Evolutionary conservation across 768 basidiomycete genomes (phyloP).

Genomic region (Tricholoma matsutake): DNA sequence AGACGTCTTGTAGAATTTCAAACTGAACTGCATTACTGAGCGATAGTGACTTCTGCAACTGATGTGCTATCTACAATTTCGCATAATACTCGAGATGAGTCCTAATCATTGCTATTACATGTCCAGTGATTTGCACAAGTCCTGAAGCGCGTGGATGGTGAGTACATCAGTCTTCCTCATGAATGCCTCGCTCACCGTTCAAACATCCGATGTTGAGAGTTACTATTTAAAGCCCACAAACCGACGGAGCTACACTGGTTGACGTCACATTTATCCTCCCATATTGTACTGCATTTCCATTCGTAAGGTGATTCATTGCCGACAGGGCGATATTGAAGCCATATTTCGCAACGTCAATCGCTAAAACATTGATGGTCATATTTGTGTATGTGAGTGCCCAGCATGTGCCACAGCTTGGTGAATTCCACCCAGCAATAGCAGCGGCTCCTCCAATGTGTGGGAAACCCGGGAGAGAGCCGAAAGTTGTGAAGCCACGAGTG

Average conservation of each 20-base stretch:
- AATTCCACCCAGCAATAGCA: slow-evolving; percentile 50
- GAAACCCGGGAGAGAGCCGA: slow-evolving; percentile 52
- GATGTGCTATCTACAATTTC: no score
- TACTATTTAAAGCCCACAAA: slow-evolving; percentile 48
- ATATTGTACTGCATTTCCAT: slow-evolving; percentile 40
- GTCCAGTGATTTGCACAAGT: neutral
- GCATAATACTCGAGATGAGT: no score
- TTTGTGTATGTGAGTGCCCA: slow-evolving; percentile 53
- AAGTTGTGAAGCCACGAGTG: slow-evolving; percentile 43
- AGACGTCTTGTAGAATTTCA: no score
- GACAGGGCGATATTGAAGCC: slow-evolving; percentile 48
- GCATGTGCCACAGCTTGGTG: slow-evolving; percentile 54
- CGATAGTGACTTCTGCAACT: no score
- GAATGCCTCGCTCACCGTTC: neutral
- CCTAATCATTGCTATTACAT: neutral
- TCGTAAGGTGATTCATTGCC: slow-evolving; percentile 56
- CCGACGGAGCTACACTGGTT: slow-evolving; percentile 39
- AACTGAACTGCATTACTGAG: no score
- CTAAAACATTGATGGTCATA: slow-evolving; percentile 45
- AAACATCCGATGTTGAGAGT: neutral
- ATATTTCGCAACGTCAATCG: slow-evolving; percentile 46
- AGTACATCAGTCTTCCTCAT: neutral
- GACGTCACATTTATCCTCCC: slow-evolving; percentile 48
- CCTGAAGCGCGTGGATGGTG: neutral
- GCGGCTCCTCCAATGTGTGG: slow-evolving; percentile 57